phyloP scores from a whole-genome alignment of 2,329 filamentous ascomycete genomes.

The Akanthomyces dipterigenus region DNA sequence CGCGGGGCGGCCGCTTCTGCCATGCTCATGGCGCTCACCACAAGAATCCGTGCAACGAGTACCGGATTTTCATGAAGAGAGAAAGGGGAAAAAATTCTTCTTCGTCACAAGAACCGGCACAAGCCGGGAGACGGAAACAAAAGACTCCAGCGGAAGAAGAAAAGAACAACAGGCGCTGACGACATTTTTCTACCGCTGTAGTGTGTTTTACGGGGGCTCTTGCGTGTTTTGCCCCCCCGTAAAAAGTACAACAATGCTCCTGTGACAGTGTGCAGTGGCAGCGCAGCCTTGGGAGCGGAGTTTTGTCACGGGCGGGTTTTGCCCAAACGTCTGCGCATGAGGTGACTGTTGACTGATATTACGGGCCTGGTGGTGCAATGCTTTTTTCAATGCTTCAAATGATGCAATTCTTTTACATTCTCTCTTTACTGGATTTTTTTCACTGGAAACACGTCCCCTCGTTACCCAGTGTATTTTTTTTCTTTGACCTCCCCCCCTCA shows the following conservation, averaged over 20 bases:
- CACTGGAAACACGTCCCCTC: no score
- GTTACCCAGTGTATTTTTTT: background rate
- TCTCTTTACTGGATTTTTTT: no score
- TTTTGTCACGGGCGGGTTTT: no score
- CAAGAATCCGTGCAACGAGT: background rate
- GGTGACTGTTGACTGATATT: background rate
- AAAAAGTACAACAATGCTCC: no score
- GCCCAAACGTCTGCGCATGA: background rate
- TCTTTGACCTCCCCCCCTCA: no score
- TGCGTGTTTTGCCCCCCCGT: no score
- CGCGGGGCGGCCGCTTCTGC: background rate
- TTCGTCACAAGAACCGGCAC: background rate
- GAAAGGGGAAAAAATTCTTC: background rate
- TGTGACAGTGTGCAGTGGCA: no score
- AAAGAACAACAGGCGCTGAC: background rate
- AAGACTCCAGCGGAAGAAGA: background rate
- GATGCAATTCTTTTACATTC: no score
- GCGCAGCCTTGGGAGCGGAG: no score
- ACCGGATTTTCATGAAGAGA: background rate
- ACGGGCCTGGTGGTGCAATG: no score
- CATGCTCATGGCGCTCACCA: background rate
- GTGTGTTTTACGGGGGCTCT: no score
- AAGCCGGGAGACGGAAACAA: background rate
- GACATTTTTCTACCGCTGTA: background rate
- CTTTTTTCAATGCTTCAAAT: no score